Conservation (phyloP, 2,329 filamentous ascomycete species). For the Sarocladium oryzae region DNA sequence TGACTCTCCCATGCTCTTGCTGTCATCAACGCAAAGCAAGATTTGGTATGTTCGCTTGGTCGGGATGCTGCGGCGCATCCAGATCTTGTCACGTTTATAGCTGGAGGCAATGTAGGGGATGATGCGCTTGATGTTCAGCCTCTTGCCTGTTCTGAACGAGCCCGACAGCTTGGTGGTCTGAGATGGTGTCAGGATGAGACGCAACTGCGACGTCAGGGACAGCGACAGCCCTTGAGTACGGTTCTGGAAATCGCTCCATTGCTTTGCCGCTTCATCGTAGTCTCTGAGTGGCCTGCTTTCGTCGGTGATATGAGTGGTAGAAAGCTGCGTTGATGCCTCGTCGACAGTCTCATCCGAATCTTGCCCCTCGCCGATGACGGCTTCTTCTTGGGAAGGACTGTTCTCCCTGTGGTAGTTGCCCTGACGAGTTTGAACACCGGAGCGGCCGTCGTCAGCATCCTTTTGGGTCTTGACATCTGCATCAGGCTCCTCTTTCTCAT, state of each 20-base stretch:
- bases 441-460: slow-evolving; percentile 44
- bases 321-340: slow-evolving; percentile 57
- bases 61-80: slow-evolving; percentile 90
- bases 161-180: slow-evolving; percentile 94
- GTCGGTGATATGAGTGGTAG: slow-evolving; percentile 62
- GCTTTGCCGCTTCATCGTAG: slow-evolving; percentile 54
- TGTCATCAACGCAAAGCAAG: slow-evolving; percentile 94
- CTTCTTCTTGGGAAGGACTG: slow-evolving; percentile 33
- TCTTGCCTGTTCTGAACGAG: slow-evolving; percentile 94
- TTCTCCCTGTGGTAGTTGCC: slow-evolving; percentile 51
- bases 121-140: slow-evolving; percentile 98
- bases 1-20: slow-evolving; percentile 82
- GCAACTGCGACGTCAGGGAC: slow-evolving; percentile 86
- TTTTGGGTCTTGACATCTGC: slow-evolving; percentile 25
- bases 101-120: slow-evolving; percentile 98
- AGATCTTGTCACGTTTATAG: slow-evolving; percentile 99
- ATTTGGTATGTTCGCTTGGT: slow-evolving; percentile 96
- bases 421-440: slow-evolving; percentile 53
- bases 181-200: slow-evolving; percentile 89
- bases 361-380: slow-evolving; percentile 39
- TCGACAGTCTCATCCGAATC: slow-evolving; percentile 43
- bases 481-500: slow-evolving; percentile 36
- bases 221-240: slow-evolving; percentile 82
- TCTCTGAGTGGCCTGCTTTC: slow-evolving; percentile 35
- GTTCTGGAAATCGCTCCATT: slow-evolving; percentile 81